These are phyloP conservation scores for Citeromyces matritensis DNA, from an alignment of 805 yeast genomes.

Conservation along the genomic window DNA sequence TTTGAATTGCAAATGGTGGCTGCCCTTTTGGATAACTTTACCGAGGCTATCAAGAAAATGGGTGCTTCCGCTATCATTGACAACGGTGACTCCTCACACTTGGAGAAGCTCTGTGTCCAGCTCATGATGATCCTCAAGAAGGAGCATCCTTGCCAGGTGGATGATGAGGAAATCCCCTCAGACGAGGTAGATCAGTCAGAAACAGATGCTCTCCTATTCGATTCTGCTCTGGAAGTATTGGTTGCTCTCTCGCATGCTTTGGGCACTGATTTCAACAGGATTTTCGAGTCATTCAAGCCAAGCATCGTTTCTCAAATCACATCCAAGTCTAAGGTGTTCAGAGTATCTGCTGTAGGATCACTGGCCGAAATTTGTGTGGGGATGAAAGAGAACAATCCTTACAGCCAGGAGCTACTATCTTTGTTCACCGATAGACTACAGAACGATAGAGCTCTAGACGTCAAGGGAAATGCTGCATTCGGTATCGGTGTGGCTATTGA, in stretches of 20 bases:
- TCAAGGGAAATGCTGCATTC: slow-evolving; percentile 89
- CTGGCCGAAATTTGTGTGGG: slow-evolving; percentile 80
- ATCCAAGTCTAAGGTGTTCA: slow-evolving; percentile 54
- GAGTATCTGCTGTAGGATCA: slow-evolving; percentile 78
- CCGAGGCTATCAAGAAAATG: slow-evolving; percentile 49
- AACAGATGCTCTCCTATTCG: slow-evolving; percentile 57
- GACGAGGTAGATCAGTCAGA: slow-evolving; percentile 36
- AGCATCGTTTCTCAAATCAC: slow-evolving; percentile 39
- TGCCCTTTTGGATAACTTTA: slow-evolving; percentile 57
- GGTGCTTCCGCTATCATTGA: slow-evolving; percentile 67
- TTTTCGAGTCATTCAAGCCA: slow-evolving; percentile 62
- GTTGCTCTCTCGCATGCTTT: slow-evolving; percentile 65
- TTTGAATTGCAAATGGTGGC: slow-evolving; percentile 75
- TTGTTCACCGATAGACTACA: slow-evolving; percentile 55
- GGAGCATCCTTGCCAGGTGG: slow-evolving; percentile 72
- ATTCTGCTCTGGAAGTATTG: slow-evolving; percentile 75
- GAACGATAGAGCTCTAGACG: slow-evolving; percentile 70
- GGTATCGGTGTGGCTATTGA: slow-evolving; percentile 76
- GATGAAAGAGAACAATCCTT: slow-evolving; percentile 52
- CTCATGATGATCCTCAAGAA: slow-evolving; percentile 63
- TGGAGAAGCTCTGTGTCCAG: slow-evolving; percentile 59
- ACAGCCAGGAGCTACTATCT: slow-evolving; percentile 53
- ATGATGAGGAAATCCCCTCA: slow-evolving; percentile 49
- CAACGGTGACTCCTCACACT: slow-evolving; percentile 31
- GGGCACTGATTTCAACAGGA: slow-evolving; percentile 57